phyloP scores from a whole-genome alignment of 1,284 basidiomycete species.

The Rhodotorula sp. region DNA sequence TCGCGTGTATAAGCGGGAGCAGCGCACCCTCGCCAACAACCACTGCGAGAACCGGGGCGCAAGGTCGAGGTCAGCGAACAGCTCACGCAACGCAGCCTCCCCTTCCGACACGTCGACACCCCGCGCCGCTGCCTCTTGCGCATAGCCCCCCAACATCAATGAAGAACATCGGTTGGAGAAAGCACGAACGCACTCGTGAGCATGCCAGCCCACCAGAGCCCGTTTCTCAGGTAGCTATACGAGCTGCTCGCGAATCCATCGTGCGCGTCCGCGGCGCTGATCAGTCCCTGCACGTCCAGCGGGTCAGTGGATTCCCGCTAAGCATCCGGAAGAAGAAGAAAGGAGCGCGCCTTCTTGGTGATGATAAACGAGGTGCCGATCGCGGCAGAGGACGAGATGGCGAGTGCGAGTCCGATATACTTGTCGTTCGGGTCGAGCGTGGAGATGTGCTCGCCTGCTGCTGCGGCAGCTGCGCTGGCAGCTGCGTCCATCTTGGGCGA shows the following conservation, averaged over 20 bases:
- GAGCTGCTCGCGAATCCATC: conserved; percentile 71
- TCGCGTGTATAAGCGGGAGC: no score
- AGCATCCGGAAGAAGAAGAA: not conserved
- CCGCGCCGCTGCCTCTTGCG: not conserved
- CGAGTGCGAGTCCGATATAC: conserved; percentile 76
- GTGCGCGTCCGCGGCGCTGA: conserved; percentile 37
- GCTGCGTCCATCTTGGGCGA: not conserved
- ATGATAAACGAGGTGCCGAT: conserved; percentile 94
- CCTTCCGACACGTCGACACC: not conserved
- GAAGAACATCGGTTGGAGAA: no score
- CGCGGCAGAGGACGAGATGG: conserved; percentile 75
- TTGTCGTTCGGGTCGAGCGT: conserved; percentile 29
- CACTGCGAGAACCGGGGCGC: conserved; percentile 59
- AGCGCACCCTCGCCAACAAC: conserved; percentile 79
- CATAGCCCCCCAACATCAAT: no score
- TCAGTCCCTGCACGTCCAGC: conserved; percentile 25
- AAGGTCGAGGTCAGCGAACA: not conserved
- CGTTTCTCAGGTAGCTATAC: conserved; percentile 79
- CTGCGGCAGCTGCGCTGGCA: not conserved
- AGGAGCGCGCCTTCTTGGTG: conserved; percentile 77
- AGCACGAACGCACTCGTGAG: conserved; percentile 69
- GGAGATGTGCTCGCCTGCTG: not conserved
- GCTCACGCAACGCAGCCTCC: not conserved
- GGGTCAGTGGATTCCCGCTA: not conserved
- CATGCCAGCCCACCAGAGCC: conserved; percentile 98